Percentiles rank a stretch among this genome's conserved stretches.
Evolutionary conservation across 306 rosid genomes (phyloP).

Genomic region (Elaeagnus macrophylla): DNA sequence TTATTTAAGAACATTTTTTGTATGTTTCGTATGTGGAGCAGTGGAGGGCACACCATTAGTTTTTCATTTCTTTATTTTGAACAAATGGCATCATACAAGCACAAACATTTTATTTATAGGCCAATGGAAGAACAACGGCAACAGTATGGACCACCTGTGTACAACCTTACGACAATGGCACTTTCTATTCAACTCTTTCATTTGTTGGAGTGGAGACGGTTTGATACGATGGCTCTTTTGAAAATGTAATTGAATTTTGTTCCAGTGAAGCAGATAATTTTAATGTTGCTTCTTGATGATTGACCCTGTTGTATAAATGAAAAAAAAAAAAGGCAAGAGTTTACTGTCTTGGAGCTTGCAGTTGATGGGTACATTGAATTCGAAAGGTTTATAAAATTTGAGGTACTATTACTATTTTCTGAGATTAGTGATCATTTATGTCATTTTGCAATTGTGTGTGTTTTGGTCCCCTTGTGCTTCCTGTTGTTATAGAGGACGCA

Average conservation of each 20-base stretch:
- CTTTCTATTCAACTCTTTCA: constrained; percentile 55
- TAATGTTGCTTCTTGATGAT: constrained; percentile 7
- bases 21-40: too few relatives aligned
- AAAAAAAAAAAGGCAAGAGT: constrained; percentile 45
- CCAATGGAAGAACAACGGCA: constrained; percentile 98
- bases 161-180: constrained; percentile 69
- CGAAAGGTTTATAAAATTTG: constrained; percentile 67
- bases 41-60: neutral
- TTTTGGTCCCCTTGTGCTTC: neutral
- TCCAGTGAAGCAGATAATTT: constrained; percentile 1
- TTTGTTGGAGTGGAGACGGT: constrained; percentile 55
- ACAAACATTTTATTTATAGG: constrained; percentile 34
- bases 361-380: constrained; percentile 66
- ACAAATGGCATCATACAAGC: constrained; percentile 7
- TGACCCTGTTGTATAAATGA: constrained; percentile 25
- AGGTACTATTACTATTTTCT: constrained; percentile 41
- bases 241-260: neutral
- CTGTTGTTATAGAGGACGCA: too few relatives aligned
- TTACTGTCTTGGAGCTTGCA: constrained; percentile 60
- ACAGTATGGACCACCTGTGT: constrained; percentile 90
- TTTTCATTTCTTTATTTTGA: neutral
- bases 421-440: neutral
- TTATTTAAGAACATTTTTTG: too few relatives aligned
- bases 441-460: too few relatives aligned
- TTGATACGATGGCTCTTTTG: constrained; percentile 32